phyloP scores from a whole-genome alignment of 345 rosid species.

The Eucalyptus urophylla region DNA sequence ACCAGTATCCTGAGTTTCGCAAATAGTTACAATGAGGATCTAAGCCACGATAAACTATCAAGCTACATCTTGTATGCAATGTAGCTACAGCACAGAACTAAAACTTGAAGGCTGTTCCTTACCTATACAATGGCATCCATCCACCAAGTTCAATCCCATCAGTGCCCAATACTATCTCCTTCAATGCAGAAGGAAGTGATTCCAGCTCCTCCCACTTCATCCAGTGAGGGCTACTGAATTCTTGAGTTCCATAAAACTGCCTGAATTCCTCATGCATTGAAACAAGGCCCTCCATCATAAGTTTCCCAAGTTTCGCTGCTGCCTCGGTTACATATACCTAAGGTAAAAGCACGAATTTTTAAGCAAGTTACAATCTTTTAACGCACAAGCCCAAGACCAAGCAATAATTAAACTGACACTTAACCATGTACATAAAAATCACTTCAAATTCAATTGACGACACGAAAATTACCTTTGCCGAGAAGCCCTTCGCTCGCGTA shows the following conservation, averaged over 20 bases:
- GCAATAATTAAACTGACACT: neutral
- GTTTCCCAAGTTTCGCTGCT: slow-evolving; percentile 61
- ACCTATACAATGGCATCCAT: slow-evolving; percentile 90
- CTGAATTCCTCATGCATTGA: slow-evolving; percentile 60
- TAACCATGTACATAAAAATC: neutral
- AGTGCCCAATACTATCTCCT: slow-evolving; percentile 41
- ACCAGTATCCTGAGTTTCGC: neutral
- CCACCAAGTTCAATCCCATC: slow-evolving; percentile 59
- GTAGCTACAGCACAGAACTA: neutral
- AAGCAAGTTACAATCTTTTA: neutral
- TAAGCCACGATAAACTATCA: neutral
- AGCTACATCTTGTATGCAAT: neutral
- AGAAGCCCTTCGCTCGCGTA: slow-evolving; percentile 42
- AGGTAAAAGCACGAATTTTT: neutral
- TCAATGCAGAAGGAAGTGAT: slow-evolving; percentile 37
- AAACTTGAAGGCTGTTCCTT: neutral
- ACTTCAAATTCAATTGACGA: neutral
- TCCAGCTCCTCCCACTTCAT: slow-evolving; percentile 56
- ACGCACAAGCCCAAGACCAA: neutral
- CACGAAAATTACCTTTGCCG: slow-evolving; percentile 48
- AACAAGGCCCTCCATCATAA: slow-evolving; percentile 86
- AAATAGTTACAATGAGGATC: neutral
- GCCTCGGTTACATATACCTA: slow-evolving; percentile 69
- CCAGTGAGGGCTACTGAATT: slow-evolving; percentile 49
- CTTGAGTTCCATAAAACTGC: slow-evolving; percentile 47